Evolutionary conservation across 2,329 filamentous ascomycete species (phyloP).

Genomic region (Botrytis sinoallii): DNA sequence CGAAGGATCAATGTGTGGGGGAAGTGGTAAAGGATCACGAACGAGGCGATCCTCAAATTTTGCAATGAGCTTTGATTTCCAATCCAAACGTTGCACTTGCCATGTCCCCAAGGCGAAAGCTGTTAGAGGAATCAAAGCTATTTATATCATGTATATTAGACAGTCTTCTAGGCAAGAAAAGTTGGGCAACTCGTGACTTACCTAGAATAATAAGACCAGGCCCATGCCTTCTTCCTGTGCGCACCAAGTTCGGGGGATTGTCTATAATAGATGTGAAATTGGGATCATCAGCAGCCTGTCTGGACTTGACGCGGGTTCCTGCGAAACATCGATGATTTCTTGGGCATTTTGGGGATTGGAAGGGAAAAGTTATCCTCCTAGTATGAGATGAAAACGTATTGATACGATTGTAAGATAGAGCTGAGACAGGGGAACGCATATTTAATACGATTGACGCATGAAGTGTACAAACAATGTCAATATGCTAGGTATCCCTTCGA

Average conservation of each 20-base stretch:
- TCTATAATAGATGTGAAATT: constrained; percentile 84
- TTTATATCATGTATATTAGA: constrained; percentile 13
- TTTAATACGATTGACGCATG: background rate
- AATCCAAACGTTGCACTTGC: constrained; percentile 89
- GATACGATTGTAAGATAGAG: constrained; percentile 1
- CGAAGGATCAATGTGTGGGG: constrained; percentile 75
- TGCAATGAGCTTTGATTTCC: constrained; percentile 91
- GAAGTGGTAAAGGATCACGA: constrained; percentile 79
- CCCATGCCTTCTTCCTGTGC: constrained; percentile 69
- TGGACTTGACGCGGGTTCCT: constrained; percentile 24
- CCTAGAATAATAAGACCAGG: constrained; percentile 76
- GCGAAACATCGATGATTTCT: constrained; percentile 33
- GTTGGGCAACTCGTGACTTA: constrained; percentile 36
- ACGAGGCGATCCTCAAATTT: constrained; percentile 90
- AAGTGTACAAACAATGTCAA: background rate
- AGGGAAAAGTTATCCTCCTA: constrained; percentile 7
- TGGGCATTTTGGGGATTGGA: constrained; percentile 23
- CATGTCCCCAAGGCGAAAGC: constrained; percentile 88
- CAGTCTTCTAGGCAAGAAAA: background rate
- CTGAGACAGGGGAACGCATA: constrained; percentile 9
- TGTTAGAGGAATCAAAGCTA: constrained; percentile 75
- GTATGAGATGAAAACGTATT: background rate
- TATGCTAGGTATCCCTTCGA: background rate
- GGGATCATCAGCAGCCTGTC: constrained; percentile 62
- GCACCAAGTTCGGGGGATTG: constrained; percentile 76